Evolutionary conservation across 2,329 filamentous ascomycete genomes (phyloP).

Genomic region (Waltergamsia citrina): DNA sequence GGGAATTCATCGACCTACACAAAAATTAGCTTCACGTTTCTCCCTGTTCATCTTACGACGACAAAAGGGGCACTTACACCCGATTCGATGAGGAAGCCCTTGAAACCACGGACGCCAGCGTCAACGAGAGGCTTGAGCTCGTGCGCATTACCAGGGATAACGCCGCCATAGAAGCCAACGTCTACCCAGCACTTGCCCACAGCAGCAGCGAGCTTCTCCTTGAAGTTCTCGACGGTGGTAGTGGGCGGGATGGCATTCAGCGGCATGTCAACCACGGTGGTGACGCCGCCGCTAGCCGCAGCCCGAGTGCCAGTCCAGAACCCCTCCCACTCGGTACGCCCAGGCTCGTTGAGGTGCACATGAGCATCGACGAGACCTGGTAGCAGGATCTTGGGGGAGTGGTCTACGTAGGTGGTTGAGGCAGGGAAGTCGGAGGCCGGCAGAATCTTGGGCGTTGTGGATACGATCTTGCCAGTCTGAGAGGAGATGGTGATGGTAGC

Average conservation of each 20-base stretch:
- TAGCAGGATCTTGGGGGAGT: slow-evolving; percentile 75
- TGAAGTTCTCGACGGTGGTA: slow-evolving; percentile 72
- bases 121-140: slow-evolving; percentile 75
- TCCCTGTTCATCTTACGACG: slow-evolving; percentile 7
- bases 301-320: slow-evolving; percentile 93
- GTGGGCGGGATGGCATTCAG: slow-evolving; percentile 95
- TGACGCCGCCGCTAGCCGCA: slow-evolving; percentile 91
- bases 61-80: slow-evolving; percentile 54
- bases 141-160: slow-evolving; percentile 79
- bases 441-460: slow-evolving; percentile 65
- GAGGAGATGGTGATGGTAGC: slow-evolving; percentile 77
- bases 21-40: neutral
- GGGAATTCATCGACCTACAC: slow-evolving; percentile 86
- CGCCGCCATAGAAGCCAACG: slow-evolving; percentile 94
- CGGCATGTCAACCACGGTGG: slow-evolving; percentile 96
- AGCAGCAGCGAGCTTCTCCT: slow-evolving; percentile 79
- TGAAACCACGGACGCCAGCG: slow-evolving; percentile 87
- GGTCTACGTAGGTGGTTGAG: slow-evolving; percentile 67
- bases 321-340: slow-evolving; percentile 95
- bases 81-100: slow-evolving; percentile 94
- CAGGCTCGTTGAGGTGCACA: slow-evolving; percentile 95
- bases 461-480: slow-evolving; percentile 73
- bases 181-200: slow-evolving; percentile 93
- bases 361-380: slow-evolving; percentile 94
- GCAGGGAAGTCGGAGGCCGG: slow-evolving; percentile 65